phyloP scores from a whole-genome alignment of 352 stramenopile genomes.

The Globisporangium cederbergense region DNA sequence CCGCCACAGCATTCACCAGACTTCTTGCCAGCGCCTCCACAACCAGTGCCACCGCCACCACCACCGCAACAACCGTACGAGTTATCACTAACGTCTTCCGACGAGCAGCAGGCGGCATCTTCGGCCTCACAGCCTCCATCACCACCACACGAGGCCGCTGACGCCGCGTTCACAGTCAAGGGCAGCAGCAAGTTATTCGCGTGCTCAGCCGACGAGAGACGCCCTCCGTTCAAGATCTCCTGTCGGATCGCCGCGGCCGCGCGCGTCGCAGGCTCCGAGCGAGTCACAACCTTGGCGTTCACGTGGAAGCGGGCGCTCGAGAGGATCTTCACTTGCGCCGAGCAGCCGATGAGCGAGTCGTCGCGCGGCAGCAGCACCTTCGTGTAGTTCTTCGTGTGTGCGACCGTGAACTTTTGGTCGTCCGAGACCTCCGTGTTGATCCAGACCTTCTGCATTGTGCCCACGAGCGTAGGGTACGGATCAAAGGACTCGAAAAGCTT shows the following conservation, averaged over 20 bases:
- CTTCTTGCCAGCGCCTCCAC: conserved; percentile 7
- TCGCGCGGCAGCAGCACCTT: conserved; percentile 85
- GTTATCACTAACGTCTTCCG: conserved; percentile 17
- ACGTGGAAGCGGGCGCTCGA: conserved; percentile 72
- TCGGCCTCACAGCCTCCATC: conserved; percentile 20
- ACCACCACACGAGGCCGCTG: conserved; percentile 27
- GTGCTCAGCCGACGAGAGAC: conserved; percentile 28
- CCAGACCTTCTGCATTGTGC: conserved; percentile 63
- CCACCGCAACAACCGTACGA: conserved; percentile 13
- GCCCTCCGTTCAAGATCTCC: conserved; percentile 40
- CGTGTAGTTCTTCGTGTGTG: conserved; percentile 91
- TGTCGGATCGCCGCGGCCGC: conserved; percentile 49
- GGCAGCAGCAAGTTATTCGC: conserved; percentile 24
- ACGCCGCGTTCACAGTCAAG: conserved; percentile 24
- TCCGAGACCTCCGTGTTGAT: conserved; percentile 84
- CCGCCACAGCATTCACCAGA: conserved; percentile 19
- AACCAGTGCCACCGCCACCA: conserved; percentile 12
- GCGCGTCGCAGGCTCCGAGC: conserved; percentile 46
- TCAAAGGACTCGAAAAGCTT: conserved; percentile 84
- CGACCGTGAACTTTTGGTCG: conserved; percentile 75
- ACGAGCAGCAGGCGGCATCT: conserved; percentile 34
- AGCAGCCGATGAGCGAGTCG: conserved; percentile 71
- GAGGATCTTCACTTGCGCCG: conserved; percentile 56
- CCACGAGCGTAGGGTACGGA: conserved; percentile 73
- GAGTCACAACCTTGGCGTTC: conserved; percentile 53